Evolutionary conservation across 768 basidiomycete species (phyloP).

Genomic region (Leucocoprinus birnbaumii): DNA sequence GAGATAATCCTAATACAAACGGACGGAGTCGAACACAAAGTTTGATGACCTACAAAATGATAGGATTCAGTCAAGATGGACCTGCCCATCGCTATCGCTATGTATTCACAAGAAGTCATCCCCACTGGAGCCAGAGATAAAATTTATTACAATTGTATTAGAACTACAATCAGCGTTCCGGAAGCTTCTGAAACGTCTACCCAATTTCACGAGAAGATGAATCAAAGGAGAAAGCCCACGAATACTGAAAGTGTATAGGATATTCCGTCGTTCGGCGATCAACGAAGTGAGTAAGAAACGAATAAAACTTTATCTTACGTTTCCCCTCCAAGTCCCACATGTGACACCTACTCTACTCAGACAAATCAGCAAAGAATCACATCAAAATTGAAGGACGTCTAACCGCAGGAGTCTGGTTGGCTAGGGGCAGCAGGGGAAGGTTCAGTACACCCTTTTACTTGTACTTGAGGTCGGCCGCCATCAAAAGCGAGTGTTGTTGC

Average conservation of each 20-base stretch:
- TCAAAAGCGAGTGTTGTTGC: conserved; percentile 34
- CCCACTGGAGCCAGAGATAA: conserved; percentile 33
- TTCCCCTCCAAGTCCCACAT: conserved; percentile 34
- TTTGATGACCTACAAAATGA: conserved; percentile 31
- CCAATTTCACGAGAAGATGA: neutral
- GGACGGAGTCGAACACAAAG: conserved; percentile 27
- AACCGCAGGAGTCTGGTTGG: conserved; percentile 31
- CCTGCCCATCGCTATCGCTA: neutral
- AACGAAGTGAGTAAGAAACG: neutral
- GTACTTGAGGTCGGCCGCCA: conserved; percentile 30
- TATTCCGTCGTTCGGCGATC: conserved; percentile 21
- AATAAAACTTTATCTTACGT: conserved; percentile 22
- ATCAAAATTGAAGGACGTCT: too few species aligned
- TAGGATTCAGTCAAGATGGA: neutral
- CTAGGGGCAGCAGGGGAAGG: conserved; percentile 26
- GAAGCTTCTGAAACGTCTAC: conserved; percentile 15
- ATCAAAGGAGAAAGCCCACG: conserved; percentile 21
- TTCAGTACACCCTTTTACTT: conserved; percentile 27
- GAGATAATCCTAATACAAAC: conserved; percentile 20
- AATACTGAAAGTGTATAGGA: conserved; percentile 30
- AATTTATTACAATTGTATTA: conserved; percentile 28
- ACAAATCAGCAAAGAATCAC: neutral
- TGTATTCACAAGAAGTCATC: conserved; percentile 27
- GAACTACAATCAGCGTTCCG: conserved; percentile 25
- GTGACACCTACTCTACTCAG: conserved; percentile 26